Base-by-base conservation (phyloP, 2,329 filamentous ascomycete species). In the Berkeleyomyces basicola region DNA sequence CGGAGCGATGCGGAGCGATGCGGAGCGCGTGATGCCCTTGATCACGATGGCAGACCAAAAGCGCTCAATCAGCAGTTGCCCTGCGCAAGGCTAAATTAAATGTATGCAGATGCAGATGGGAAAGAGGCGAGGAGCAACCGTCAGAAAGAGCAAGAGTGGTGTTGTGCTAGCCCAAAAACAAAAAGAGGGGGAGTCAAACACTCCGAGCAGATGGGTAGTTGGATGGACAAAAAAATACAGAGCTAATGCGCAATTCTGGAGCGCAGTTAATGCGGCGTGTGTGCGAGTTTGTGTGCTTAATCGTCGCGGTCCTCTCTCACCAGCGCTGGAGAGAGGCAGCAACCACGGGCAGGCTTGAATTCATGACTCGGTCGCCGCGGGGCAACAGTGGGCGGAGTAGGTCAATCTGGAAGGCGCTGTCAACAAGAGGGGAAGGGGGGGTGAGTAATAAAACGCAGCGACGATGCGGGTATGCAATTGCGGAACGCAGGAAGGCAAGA, bases 311-410 rank as follows among this genome's bases (percentile, higher is more conserved):
- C 53, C 63, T 64, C 59, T 61, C 59, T 47, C 59, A 64, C 37
- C 58, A 64, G 9, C 16, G 55, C 39, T 61, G 59, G 49, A 59
- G 63, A 64, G 63, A 58, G 59, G 59, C 53, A 43, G 59, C 44
- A 51, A 53, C 63, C 43, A 49, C 43, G 42, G 43, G 31, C 39
- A 44, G 53, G 44, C n/a, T 40, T 14, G 36, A 53, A 64, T 61
- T 64, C 63, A 64, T 64, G 63, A 59, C 55, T 62, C 23, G 31
- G 23, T 49, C 3, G 51, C 37, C 33, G 36, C 43, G 16, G n/a
- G 31, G 43, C 40, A 47, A 58, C 51, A 44, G 40, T 31, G 39
- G 44, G 7, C 43, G 43, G 14, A 36, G 58, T 36, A 36, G 58
- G 31, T 46, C 11, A 46, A n/a, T n/a, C 31, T 49, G 40, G 39